Evolutionary conservation across 139 green algal genomes (phyloP), one percentile per base, ranked within the genome.

Genomic region (Pseudopediastrum boryanum): DNA sequence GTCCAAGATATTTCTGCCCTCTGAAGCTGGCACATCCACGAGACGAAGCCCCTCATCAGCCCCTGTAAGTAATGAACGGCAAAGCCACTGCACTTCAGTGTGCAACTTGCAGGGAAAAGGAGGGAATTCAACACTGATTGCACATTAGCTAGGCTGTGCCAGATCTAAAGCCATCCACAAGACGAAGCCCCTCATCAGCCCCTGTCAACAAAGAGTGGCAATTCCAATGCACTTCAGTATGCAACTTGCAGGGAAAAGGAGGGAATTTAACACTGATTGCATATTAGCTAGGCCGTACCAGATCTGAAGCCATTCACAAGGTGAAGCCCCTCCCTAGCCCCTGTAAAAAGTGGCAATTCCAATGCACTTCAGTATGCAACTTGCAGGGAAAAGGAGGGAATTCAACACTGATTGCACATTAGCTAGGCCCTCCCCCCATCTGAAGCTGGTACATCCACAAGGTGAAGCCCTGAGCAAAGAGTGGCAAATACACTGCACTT

Each of bases 291-390:
- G n/a, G n/a, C n/a, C n/a, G n/a, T n/a, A n/a, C n/a, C n/a, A n/a
- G n/a, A n/a, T n/a, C n/a, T n/a, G n/a, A n/a, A n/a, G n/a, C n/a
- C 73, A 29, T 91, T 84, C 25, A 91, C 87, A 27, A 91, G 16
- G 4, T 84, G 58, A 36, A 91, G 69, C 2, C 86, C 86, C 10
- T 25, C 12, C 2, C 85, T 81, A 0, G 44, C 51, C 13, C 81
- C 86, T 90, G 84, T 21, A 29, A 43, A n/a, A 35, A 35, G 21
- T 35, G 46, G 46, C 46, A 12, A 56, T 12, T 12, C 46, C 13
- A 12, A 56, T 56, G 46, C 46, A 16, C 46, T n/a, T n/a, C n/a
- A n/a, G n/a, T n/a, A n/a, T n/a, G n/a, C n/a, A n/a, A n/a, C n/a
- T n/a, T n/a, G n/a, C n/a, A n/a, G n/a, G n/a, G n/a, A n/a, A n/a